Base-by-base conservation (phyloP, 495 filamentous ascomycete species). In the Annulohypoxylon bovei region DNA sequence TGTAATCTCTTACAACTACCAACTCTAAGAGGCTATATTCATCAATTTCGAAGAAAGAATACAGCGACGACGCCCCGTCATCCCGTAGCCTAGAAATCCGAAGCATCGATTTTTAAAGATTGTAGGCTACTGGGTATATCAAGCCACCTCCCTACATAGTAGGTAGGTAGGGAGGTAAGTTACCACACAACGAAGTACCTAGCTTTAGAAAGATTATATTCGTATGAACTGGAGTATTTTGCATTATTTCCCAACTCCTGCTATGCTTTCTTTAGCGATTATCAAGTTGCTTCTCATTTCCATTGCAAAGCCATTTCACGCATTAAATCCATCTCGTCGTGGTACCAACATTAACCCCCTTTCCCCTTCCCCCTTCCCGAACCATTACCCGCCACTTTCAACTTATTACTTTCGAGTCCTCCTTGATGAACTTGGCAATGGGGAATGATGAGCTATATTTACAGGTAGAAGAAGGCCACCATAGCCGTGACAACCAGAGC, bases 401-500 rank as follows among this genome's bases (percentile, higher is more conserved):
- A 32, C n/a, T 14, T 25, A 47, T 39, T 52, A n/a, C 16, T 67
- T 9, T 22, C 33, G 12, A 0, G 20, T 30, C 32, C 35, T 40
- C 30, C 40, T 11, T 22, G 11, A 37, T 14, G 7, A 64, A 52
- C 37, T 12, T 25, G 18, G 25, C 35, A 33, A 32, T 72, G 16
- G 42, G 5, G 11, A 12, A 37, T 49, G 14, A 5, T 46, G 22
- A 14, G 37, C 28, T 22, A 22, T 67, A 55, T 42, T 77, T 70
- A 82, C 60, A 81, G 55, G 62, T 68, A 75, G 66, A 75, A 68
- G 28, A 78, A 67, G 8, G 68, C 76, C 11, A 73, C 76, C 25
- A 81, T 46, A 32, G 79, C 53, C 8, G 79, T 78, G 33, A 80
- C 25, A 12, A 76, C 68, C 1, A 81, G 68, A 9, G 79, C 80